Conservation (phyloP, 2,329 filamentous ascomycete species). For the Talaromyces marneffei region DNA sequence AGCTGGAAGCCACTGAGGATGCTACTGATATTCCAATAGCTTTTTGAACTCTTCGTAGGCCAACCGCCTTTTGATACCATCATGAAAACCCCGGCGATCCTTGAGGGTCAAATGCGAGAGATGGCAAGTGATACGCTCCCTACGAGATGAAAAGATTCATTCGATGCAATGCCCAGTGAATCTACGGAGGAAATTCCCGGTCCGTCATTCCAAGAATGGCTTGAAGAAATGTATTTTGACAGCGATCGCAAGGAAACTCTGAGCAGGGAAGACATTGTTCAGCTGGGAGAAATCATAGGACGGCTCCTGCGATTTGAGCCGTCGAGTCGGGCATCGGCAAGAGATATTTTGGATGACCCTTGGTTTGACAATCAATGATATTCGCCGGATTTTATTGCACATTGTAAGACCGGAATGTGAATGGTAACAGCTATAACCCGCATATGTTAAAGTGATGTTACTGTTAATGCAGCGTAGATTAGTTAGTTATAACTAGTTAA, state of each 20-base stretch:
- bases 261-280: constrained; percentile 22
- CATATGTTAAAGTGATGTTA: no score
- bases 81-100: constrained; percentile 27
- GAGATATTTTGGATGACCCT: constrained; percentile 22
- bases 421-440: no score
- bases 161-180: constrained; percentile 22
- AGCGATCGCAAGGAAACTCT: constrained; percentile 21
- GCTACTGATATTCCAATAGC: constrained; percentile 20
- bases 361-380: constrained; percentile 10
- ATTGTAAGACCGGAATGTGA: no score
- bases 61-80: constrained; percentile 36
- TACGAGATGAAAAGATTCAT: constrained; percentile 28
- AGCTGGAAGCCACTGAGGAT: neutral
- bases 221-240: constrained; percentile 37
- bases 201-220: constrained; percentile 30
- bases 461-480: no score
- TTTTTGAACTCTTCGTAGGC: constrained; percentile 37
- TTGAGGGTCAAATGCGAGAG: constrained; percentile 35
- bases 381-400: neutral
- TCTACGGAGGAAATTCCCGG: constrained; percentile 16
- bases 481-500: no score
- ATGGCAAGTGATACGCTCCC: constrained; percentile 30
- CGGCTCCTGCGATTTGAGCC: constrained; percentile 24
- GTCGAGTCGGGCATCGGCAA: constrained; percentile 23
- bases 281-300: constrained; percentile 21